Evolutionary conservation across 1,139 yeast species (phyloP).

Genomic region (Sugiyamaella neomexicana): DNA sequence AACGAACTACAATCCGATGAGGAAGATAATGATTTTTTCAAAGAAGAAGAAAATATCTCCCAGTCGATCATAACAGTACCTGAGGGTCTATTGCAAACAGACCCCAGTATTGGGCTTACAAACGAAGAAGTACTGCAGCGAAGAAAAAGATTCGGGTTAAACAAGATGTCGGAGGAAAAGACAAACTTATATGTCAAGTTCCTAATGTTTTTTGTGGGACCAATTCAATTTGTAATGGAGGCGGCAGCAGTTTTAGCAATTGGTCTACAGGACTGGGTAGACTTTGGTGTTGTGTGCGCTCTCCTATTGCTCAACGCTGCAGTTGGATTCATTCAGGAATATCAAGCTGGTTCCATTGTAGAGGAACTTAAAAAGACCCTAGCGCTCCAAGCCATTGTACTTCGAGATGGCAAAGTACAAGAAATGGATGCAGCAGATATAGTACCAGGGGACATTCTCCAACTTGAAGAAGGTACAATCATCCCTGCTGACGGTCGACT

Average conservation of each 20-base stretch:
- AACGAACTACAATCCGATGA: slow-evolving; percentile 85
- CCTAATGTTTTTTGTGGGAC: slow-evolving; percentile 93
- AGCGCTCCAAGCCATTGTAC: slow-evolving; percentile 55
- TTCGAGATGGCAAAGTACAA: slow-evolving; percentile 63
- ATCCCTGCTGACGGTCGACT: slow-evolving; percentile 92
- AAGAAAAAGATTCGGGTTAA: slow-evolving; percentile 91
- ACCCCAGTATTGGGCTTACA: slow-evolving; percentile 76
- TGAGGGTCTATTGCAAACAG: slow-evolving; percentile 85
- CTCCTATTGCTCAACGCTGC: slow-evolving; percentile 82
- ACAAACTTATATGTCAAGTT: slow-evolving; percentile 84
- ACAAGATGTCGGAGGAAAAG: slow-evolving; percentile 92
- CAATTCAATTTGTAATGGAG: slow-evolving; percentile 99
- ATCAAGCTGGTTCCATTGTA: slow-evolving; percentile 55
- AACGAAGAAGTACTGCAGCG: slow-evolving; percentile 80
- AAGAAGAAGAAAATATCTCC: slow-evolving; percentile 45
- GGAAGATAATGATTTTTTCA: slow-evolving; percentile 58
- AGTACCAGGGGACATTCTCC: slow-evolving; percentile 80
- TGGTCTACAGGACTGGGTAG: slow-evolving; percentile 99
- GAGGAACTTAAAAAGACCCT: slow-evolving; percentile 48
- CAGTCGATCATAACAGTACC: slow-evolving; percentile 68
- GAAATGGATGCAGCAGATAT: slow-evolving; percentile 68
- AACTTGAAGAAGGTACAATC: slow-evolving; percentile 77
- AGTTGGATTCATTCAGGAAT: slow-evolving; percentile 97
- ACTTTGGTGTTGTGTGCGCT: slow-evolving; percentile 96
- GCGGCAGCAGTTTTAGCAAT: slow-evolving; percentile 96